phyloP scores from a whole-genome alignment of 495 filamentous ascomycete genomes.

The Penicillium waksmanii region DNA sequence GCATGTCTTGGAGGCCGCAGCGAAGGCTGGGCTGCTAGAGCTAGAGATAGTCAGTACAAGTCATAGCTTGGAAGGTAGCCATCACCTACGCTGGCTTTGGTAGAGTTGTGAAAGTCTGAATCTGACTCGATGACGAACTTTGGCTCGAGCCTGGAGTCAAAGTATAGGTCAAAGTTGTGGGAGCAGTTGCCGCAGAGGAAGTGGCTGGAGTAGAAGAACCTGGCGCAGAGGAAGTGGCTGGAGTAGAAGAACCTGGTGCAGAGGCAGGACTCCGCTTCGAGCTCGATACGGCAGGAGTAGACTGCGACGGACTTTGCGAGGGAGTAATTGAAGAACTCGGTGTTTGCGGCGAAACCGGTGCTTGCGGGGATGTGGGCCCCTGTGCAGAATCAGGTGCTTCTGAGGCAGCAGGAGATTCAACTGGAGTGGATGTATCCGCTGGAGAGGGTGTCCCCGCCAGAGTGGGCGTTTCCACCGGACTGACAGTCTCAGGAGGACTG shows the following conservation, averaged over 20 bases:
- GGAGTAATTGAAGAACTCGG: not conserved
- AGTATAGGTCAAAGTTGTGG: slow-evolving; percentile 1
- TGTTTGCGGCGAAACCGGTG: not conserved
- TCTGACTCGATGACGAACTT: not conserved
- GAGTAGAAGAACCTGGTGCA: not conserved
- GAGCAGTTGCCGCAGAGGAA: not conserved
- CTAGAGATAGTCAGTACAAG: not conserved
- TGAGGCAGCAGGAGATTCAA: not conserved
- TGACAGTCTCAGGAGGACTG: not conserved
- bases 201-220: not conserved
- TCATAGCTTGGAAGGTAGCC: not conserved
- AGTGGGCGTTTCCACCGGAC: not conserved
- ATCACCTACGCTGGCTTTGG: not conserved
- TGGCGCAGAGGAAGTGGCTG: not conserved
- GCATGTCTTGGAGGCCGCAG: slow-evolving; percentile 26
- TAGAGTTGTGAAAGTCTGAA: not conserved
- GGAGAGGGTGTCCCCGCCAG: not conserved
- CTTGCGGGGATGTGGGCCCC: not conserved
- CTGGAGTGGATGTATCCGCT: not conserved
- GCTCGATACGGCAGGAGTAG: not conserved
- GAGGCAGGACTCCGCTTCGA: not conserved
- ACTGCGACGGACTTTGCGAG: not conserved
- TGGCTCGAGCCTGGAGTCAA: not conserved
- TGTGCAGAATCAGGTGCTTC: not conserved
- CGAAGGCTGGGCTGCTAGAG: not conserved